phyloP scores from a whole-genome alignment of 2,329 filamentous ascomycete genomes.

The Hypoxylon sp. region DNA sequence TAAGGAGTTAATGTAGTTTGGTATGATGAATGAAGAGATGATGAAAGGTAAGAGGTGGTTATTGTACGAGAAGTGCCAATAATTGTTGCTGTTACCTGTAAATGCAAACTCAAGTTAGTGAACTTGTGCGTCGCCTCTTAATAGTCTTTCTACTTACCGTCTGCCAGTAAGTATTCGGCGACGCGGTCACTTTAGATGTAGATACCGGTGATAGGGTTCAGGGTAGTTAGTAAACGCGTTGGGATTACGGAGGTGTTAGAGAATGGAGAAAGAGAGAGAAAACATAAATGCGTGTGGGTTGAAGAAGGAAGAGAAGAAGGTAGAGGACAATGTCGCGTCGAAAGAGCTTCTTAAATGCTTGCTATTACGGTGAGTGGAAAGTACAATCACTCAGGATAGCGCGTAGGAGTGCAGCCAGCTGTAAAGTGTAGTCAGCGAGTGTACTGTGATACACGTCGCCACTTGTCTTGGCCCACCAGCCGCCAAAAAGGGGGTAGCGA shows the following conservation, averaged over 20 bases:
- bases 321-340: background rate
- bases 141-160: background rate
- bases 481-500: background rate
- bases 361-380: background rate
- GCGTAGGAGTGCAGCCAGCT: background rate
- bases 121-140: background rate
- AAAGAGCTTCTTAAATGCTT: background rate
- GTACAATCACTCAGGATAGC: background rate
- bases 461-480: background rate
- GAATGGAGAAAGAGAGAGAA: background rate
- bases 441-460: conserved; percentile 6
- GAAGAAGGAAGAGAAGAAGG: background rate
- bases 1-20: background rate
- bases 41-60: background rate
- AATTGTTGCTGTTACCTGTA: background rate
- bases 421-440: conserved; percentile 1
- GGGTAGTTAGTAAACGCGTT: background rate
- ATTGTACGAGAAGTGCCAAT: background rate
- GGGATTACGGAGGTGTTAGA: background rate
- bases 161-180: background rate
- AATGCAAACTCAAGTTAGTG: background rate
- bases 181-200: background rate
- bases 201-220: background rate
- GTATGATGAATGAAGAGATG: background rate
- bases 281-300: background rate